Evolutionary conservation across 345 rosid species (phyloP).

Genomic region (Chamaenerion angustifolium): DNA sequence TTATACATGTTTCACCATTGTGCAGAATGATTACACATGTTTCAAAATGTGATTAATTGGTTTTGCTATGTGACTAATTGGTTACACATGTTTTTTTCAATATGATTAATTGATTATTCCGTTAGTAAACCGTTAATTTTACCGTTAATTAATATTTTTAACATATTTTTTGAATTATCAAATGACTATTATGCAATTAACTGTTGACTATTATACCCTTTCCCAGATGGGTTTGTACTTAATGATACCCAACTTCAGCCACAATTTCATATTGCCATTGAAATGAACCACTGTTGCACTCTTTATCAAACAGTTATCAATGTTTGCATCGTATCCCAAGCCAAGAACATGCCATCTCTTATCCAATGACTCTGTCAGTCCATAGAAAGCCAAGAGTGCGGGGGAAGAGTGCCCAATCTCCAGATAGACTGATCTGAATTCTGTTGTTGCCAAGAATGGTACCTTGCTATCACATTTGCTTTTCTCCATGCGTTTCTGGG

Average conservation of each 20-base stretch:
- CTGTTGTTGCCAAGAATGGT: conserved; percentile 36
- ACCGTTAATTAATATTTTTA: too few species aligned
- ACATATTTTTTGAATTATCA: too few species aligned
- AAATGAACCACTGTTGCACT: conserved; percentile 49
- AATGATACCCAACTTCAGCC: conserved; percentile 41
- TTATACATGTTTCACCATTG: too few species aligned
- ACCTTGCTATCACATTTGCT: conserved; percentile 26
- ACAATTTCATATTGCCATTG: conserved; percentile 61
- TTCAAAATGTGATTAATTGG: too few species aligned
- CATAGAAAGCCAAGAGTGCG: conserved; percentile 49
- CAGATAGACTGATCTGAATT: conserved; percentile 40
- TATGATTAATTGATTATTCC: too few species aligned
- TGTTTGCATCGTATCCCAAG: conserved; percentile 39
- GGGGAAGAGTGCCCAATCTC: conserved; percentile 54
- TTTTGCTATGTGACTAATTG: too few species aligned
- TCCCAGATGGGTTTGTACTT: conserved; percentile 42
- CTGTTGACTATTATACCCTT: too few species aligned
- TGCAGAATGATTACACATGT: too few species aligned
- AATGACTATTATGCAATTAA: too few species aligned
- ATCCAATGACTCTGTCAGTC: conserved; percentile 31
- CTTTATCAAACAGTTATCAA: conserved; percentile 21
- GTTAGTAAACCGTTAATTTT: too few species aligned
- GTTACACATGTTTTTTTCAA: too few species aligned
- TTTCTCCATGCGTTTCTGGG: conserved; percentile 50
- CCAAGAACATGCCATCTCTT: conserved; percentile 53